Conservation (phyloP, 1,284 basidiomycete species). For the Cutaneotrichosporon mucoides region DNA sequence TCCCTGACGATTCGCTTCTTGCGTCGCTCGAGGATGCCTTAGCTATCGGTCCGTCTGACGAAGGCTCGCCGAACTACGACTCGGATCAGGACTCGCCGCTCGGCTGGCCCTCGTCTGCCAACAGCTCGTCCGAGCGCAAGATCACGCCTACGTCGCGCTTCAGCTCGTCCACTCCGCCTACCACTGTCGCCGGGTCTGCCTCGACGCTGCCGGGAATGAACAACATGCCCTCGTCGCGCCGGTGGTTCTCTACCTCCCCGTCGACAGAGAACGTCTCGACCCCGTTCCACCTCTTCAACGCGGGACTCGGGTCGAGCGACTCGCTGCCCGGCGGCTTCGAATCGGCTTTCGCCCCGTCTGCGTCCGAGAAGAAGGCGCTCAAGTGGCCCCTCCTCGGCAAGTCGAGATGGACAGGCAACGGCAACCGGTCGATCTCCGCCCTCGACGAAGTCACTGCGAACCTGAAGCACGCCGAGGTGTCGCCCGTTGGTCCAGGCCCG, state of each 20-base stretch:
- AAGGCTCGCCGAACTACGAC: constrained; percentile 27
- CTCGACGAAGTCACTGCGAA: constrained; percentile 17
- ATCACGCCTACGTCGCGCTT: constrained; percentile 8
- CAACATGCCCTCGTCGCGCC: constrained; percentile 25
- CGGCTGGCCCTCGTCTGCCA: constrained; percentile 6
- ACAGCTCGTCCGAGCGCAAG: not conserved
- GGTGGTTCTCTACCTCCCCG: constrained; percentile 41
- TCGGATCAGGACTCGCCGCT: constrained; percentile 22
- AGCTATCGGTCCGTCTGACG: not conserved
- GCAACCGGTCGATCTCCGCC: constrained; percentile 7
- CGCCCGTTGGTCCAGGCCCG: not conserved
- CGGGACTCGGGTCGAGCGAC: constrained; percentile 34
- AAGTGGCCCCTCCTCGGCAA: constrained; percentile 43
- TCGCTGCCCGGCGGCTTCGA: constrained; percentile 25
- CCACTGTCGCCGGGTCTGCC: constrained; percentile 4
- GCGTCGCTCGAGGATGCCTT: constrained; percentile 8
- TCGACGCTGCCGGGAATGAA: constrained; percentile 15
- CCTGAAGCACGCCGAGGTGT: constrained; percentile 7
- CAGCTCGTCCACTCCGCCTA: constrained; percentile 1
- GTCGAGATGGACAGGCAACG: constrained; percentile 23
- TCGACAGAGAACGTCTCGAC: constrained; percentile 31
- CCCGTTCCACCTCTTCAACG: constrained; percentile 25
- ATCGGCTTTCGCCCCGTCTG: constrained; percentile 44
- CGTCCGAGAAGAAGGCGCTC: constrained; percentile 44
- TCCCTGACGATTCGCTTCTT: constrained; percentile 16